Conservation (phyloP, 2,329 filamentous ascomycete species). For the Pseudogymnoascus sp. region DNA sequence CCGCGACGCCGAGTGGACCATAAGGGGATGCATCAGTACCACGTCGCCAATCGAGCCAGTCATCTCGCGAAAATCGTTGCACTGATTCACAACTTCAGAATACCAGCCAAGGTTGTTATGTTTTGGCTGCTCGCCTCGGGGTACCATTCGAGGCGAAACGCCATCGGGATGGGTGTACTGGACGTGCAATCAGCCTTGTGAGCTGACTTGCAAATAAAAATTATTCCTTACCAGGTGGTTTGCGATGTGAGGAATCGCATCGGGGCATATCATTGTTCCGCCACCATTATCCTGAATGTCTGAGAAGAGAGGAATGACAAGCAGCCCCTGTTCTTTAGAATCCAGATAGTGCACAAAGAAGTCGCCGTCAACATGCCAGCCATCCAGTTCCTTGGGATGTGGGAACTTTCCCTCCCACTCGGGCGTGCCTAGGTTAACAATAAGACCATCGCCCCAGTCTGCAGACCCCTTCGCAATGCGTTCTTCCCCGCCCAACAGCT, state of each 20-base stretch:
- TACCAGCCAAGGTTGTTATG: constrained; percentile 27
- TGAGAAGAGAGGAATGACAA: constrained; percentile 61
- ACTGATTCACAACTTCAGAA: constrained; percentile 29
- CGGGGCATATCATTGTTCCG: constrained; percentile 57
- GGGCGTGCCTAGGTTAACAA: constrained; percentile 59
- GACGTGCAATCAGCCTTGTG: not conserved
- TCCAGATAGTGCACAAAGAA: constrained; percentile 69
- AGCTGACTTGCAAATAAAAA: not conserved
- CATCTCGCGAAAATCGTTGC: constrained; percentile 41
- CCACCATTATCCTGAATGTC: constrained; percentile 55
- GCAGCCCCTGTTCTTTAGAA: constrained; percentile 59
- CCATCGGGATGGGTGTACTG: constrained; percentile 54
- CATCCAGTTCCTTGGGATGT: constrained; percentile 44
- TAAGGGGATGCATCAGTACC: constrained; percentile 46
- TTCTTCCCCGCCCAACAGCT: constrained; percentile 57
- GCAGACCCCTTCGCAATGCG: constrained; percentile 41
- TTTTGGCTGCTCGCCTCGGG: constrained; percentile 39
- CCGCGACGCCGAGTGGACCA: constrained; percentile 45
- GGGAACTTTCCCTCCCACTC: constrained; percentile 43
- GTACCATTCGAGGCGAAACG: constrained; percentile 57
- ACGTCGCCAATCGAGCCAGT: constrained; percentile 47
- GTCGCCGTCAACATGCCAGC: constrained; percentile 66
- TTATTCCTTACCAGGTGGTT: constrained; percentile 37
- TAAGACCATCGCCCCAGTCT: constrained; percentile 61
- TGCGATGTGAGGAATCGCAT: constrained; percentile 50